Percentiles rank a stretch among this genome's conserved stretches.
Conservation (phyloP, 2,329 filamentous ascomycete species). For the Venturiaceae sp. region DNA sequence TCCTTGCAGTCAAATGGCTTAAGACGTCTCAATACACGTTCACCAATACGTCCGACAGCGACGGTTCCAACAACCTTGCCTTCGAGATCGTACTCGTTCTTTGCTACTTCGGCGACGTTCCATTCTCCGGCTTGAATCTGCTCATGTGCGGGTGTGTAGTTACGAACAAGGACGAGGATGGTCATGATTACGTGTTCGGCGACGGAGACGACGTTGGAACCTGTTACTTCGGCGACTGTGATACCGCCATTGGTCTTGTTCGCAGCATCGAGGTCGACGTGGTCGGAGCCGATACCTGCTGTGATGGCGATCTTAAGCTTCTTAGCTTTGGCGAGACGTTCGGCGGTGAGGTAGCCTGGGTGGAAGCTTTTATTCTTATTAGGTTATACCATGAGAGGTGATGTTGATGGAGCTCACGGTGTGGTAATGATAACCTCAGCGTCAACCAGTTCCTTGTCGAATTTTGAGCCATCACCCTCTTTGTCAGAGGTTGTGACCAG, state of each 20-base stretch:
- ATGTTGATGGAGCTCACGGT: slow-evolving; percentile 49
- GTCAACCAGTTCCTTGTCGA: slow-evolving; percentile 92
- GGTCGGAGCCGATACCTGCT: slow-evolving; percentile 95
- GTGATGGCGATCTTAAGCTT: slow-evolving; percentile 97
- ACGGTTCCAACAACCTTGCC: slow-evolving; percentile 97
- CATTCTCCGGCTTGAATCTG: slow-evolving; percentile 82
- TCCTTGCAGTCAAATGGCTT: slow-evolving; percentile 99
- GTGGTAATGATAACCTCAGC: slow-evolving; percentile 99
- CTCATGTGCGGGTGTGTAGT: slow-evolving; percentile 97
- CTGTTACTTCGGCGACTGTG: slow-evolving; percentile 95
- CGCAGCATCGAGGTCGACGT: slow-evolving; percentile 92
- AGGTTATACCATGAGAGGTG: not conserved
- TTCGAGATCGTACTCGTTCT: slow-evolving; percentile 98
- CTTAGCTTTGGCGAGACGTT: slow-evolving; percentile 96
- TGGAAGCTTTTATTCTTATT: slow-evolving; percentile 63
- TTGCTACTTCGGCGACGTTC: slow-evolving; percentile 91
- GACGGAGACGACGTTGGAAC: slow-evolving; percentile 96
- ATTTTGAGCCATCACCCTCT: slow-evolving; percentile 84
- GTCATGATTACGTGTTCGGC: slow-evolving; percentile 99
- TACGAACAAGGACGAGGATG: slow-evolving; percentile 89
- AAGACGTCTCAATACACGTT: slow-evolving; percentile 91
- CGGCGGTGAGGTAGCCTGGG: slow-evolving; percentile 92
- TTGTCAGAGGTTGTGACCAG: slow-evolving; percentile 97
- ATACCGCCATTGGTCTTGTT: slow-evolving; percentile 98
- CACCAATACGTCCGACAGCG: slow-evolving; percentile 92